Percentiles rank a stretch among this genome's conserved stretches.
These are phyloP conservation scores for Chrysanthemum seticuspe DNA, from an alignment of 129 eudicot genomes.

Conservation along the genomic window DNA sequence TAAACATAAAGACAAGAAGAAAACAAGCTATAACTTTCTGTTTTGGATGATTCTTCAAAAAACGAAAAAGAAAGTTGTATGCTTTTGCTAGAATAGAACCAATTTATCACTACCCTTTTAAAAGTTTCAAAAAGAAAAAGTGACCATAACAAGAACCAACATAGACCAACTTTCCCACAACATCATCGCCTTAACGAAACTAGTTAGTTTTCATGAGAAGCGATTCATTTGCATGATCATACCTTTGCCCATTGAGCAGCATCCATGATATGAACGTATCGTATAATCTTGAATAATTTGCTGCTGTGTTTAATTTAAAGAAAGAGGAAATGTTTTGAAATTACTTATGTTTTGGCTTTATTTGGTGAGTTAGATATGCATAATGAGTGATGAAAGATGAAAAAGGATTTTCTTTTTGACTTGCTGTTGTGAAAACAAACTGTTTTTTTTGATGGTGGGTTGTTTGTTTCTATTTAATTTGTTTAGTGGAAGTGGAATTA, in stretches of 20 bases:
- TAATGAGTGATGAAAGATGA: constrained; percentile 31
- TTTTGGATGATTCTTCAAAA: constrained; percentile 22
- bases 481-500: constrained; percentile 37
- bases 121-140: not conserved
- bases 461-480: constrained; percentile 26
- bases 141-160: not conserved
- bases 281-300: not conserved
- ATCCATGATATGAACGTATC: constrained; percentile 37
- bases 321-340: constrained; percentile 37
- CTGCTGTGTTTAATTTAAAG: constrained; percentile 8
- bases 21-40: constrained; percentile 12
- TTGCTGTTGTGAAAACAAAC: constrained; percentile 30
- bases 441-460: constrained; percentile 30
- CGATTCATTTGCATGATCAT: not conserved
- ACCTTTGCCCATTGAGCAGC: constrained; percentile 63
- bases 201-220: too few relatives aligned
- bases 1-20: not conserved
- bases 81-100: constrained; percentile 18
- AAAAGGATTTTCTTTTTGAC: constrained; percentile 41
- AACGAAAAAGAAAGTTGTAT: constrained; percentile 24
- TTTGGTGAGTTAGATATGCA: constrained; percentile 35
- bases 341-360: constrained; percentile 40
- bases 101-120: constrained; percentile 2
- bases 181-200: not conserved
- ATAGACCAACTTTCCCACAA: not conserved